Evolutionary conservation across 208 protist species (phyloP).

Genomic region (Trypanosoma cruzi): DNA sequence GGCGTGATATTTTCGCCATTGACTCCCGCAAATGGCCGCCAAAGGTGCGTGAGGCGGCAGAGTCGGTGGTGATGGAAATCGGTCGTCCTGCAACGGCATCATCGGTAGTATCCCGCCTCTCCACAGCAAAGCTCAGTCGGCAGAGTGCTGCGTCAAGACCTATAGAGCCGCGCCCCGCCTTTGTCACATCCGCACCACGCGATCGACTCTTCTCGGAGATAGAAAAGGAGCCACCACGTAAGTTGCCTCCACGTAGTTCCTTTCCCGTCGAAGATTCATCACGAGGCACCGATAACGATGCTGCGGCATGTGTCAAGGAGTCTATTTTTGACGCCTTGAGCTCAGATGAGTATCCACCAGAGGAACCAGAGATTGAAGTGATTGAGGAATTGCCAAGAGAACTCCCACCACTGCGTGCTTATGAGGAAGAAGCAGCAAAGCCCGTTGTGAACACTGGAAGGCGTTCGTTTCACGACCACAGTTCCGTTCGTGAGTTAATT

Average conservation of each 20-base stretch:
- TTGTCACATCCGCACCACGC: slow-evolving; percentile 57
- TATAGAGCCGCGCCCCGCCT: slow-evolving; percentile 44
- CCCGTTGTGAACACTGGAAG: slow-evolving; percentile 37
- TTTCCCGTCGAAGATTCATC: background rate
- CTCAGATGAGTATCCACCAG: slow-evolving; percentile 14
- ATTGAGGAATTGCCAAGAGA: slow-evolving; percentile 42
- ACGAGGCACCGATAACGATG: background rate
- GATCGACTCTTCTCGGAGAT: slow-evolving; percentile 85
- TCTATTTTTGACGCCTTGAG: slow-evolving; percentile 22
- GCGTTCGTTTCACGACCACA: slow-evolving; percentile 51
- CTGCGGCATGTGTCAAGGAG: slow-evolving; percentile 30
- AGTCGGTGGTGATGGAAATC: slow-evolving; percentile 20
- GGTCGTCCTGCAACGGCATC: slow-evolving; percentile 7
- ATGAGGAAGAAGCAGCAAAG: slow-evolving; percentile 26
- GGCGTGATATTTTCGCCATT: slow-evolving; percentile 62
- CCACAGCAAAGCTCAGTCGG: slow-evolving; percentile 26
- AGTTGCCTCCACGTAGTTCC: slow-evolving; percentile 15
- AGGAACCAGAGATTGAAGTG: slow-evolving; percentile 56
- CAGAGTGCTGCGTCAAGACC: slow-evolving; percentile 15
- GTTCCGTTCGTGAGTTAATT: slow-evolving; percentile 70
- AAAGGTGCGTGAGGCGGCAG: slow-evolving; percentile 42
- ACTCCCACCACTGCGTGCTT: slow-evolving; percentile 13
- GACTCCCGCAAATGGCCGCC: slow-evolving; percentile 75
- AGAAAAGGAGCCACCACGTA: slow-evolving; percentile 53
- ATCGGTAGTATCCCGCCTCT: slow-evolving; percentile 34